A percentile compares a stretch with the other conserved stretches of the same genome.
Conservation (phyloP, 164 flowering plant genomes). For the Tinospora cordifolia region DNA sequence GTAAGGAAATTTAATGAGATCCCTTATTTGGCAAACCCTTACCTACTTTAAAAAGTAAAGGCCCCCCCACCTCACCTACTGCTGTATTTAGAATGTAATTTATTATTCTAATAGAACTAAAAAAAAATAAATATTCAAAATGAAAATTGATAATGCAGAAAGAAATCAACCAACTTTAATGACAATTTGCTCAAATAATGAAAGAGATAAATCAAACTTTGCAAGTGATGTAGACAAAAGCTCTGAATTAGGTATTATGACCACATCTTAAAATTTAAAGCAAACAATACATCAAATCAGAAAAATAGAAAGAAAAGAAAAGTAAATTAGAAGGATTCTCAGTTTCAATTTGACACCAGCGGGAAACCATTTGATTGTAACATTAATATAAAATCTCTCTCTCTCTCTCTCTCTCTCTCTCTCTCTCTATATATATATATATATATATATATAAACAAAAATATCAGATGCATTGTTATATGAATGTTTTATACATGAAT, state of each 20-base stretch:
- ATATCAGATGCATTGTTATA: too few species aligned
- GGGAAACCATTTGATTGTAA: too few species aligned
- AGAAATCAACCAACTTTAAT: neutral
- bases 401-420: too few species aligned
- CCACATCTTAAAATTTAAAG: neutral
- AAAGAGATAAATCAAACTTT: neutral
- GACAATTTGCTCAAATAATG: neutral
- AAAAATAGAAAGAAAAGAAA: too few species aligned
- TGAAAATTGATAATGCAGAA: neutral
- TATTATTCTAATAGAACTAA: neutral
- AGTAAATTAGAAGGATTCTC: neutral
- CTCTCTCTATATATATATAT: too few species aligned
- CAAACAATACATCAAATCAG: neutral
- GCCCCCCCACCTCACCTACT: too few species aligned
- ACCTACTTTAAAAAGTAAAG: neutral
- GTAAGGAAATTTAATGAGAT: too few species aligned
- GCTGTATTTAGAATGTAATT: neutral
- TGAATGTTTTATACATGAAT: too few species aligned
- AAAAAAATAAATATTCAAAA: too few species aligned
- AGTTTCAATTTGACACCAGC: neutral
- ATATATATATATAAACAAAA: too few species aligned
- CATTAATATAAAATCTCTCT: too few species aligned
- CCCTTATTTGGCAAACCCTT: neutral
- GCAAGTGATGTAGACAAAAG: neutral
- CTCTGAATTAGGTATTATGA: neutral